These are phyloP conservation scores for Parastagonospora nodorum DNA, from an alignment of 2,329 filamentous ascomycete species.

Conservation along the genomic window DNA sequence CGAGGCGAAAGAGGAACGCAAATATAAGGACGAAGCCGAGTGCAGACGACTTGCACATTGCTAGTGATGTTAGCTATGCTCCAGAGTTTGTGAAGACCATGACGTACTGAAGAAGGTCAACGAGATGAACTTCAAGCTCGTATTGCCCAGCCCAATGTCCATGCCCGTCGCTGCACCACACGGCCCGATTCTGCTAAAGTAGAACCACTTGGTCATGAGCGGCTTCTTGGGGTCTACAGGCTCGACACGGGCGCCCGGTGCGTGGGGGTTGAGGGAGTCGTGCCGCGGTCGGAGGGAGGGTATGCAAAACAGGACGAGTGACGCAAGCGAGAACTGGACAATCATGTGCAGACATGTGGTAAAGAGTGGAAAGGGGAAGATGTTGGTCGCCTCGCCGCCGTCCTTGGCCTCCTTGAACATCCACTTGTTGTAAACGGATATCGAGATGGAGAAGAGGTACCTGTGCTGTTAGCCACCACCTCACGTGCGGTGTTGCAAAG, in stretches of 20 bases:
- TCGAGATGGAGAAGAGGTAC: slow-evolving; percentile 87
- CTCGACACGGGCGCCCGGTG: slow-evolving; percentile 32
- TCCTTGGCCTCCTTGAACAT: slow-evolving; percentile 76
- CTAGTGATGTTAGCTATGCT: slow-evolving; percentile 32
- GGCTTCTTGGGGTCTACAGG: slow-evolving; percentile 54
- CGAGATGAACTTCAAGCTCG: slow-evolving; percentile 92
- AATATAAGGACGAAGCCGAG: slow-evolving; percentile 94
- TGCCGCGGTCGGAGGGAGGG: slow-evolving; percentile 77
- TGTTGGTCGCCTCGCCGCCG: slow-evolving; percentile 48
- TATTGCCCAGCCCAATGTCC: slow-evolving; percentile 95
- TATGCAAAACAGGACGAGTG: slow-evolving; percentile 77
- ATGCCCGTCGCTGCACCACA: slow-evolving; percentile 92
- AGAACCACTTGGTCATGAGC: slow-evolving; percentile 87
- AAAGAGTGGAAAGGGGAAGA: slow-evolving; percentile 94
- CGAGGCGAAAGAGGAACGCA: slow-evolving; percentile 90
- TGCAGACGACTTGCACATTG: slow-evolving; percentile 98
- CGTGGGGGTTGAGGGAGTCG: slow-evolving; percentile 46
- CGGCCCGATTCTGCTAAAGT: slow-evolving; percentile 86
- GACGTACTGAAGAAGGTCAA: slow-evolving; percentile 83
- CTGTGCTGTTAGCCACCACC: slow-evolving; percentile 32
- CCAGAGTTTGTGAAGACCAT: background rate
- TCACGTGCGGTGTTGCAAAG: background rate
- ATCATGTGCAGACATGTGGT: slow-evolving; percentile 93
- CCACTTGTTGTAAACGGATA: slow-evolving; percentile 91
- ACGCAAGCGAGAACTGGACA: slow-evolving; percentile 84